Conservation (phyloP, 2,329 filamentous ascomycete genomes). For the Leptographium flavum region DNA sequence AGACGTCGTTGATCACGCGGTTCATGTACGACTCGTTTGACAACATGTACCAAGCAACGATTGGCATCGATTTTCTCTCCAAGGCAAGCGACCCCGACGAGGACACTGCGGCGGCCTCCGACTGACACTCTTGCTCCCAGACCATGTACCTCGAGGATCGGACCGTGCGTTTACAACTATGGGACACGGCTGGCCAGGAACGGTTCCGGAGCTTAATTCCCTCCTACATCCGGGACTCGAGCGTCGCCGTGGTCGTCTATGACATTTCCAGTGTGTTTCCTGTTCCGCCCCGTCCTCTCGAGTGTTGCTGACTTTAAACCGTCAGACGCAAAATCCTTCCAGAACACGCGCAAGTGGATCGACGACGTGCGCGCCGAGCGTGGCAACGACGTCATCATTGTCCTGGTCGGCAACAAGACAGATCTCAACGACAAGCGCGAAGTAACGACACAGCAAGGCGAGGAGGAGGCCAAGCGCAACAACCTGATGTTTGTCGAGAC, state of each 20-base stretch:
- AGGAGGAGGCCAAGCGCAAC: slow-evolving; percentile 96
- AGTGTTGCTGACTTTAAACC: too few species aligned
- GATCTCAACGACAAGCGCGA: slow-evolving; percentile 97
- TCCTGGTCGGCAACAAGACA: slow-evolving; percentile 97
- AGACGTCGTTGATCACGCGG: slow-evolving; percentile 94
- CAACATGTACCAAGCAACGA: slow-evolving; percentile 98
- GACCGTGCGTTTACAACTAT: slow-evolving; percentile 91
- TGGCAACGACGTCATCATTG: slow-evolving; percentile 97
- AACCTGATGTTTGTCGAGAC: slow-evolving; percentile 99
- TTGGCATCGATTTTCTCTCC: slow-evolving; percentile 97
- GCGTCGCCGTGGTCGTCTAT: slow-evolving; percentile 95
- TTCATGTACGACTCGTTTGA: slow-evolving; percentile 99
- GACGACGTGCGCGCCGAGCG: slow-evolving; percentile 94
- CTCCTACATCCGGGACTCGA: slow-evolving; percentile 96
- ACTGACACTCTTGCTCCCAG: slow-evolving; percentile 25
- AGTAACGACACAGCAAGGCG: slow-evolving; percentile 89
- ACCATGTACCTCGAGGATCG: slow-evolving; percentile 99
- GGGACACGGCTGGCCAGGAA: slow-evolving; percentile 97
- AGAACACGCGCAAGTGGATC: slow-evolving; percentile 99
- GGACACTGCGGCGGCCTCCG: background rate
- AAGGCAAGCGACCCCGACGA: slow-evolving; percentile 46
- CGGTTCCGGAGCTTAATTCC: slow-evolving; percentile 94
- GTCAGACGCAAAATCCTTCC: slow-evolving; percentile 85
- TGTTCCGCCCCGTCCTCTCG: too few species aligned
- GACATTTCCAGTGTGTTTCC: slow-evolving; percentile 93